Conservation (phyloP, 768 basidiomycete genomes). For the Phlebiopsis gigantea region DNA sequence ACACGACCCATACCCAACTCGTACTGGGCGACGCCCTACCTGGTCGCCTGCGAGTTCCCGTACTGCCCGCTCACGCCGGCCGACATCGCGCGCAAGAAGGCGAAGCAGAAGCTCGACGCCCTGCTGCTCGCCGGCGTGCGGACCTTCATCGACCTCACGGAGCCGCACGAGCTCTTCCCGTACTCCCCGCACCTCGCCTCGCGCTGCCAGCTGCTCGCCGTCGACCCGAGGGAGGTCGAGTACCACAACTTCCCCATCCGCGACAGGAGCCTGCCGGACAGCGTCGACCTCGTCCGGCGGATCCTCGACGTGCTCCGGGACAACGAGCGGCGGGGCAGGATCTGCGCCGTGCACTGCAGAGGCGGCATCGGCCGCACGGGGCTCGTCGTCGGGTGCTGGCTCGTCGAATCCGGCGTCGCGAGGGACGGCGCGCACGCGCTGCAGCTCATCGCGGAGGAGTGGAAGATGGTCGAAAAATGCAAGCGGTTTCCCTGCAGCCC, state of each 20-base stretch:
- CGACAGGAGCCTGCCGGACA: slow-evolving; percentile 63
- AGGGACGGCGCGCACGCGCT: slow-evolving; percentile 62
- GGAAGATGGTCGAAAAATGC: slow-evolving; percentile 76
- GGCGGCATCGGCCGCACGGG: slow-evolving; percentile 72
- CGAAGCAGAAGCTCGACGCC: slow-evolving; percentile 66
- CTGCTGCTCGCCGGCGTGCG: slow-evolving; percentile 68
- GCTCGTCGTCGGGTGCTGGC: slow-evolving; percentile 68
- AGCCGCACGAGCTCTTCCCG: slow-evolving; percentile 66
- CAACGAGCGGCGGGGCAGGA: slow-evolving; percentile 52
- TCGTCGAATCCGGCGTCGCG: slow-evolving; percentile 61
- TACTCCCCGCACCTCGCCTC: slow-evolving; percentile 52
- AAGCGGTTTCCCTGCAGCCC: slow-evolving; percentile 70
- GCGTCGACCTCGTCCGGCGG: slow-evolving; percentile 48
- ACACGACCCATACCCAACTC: slow-evolving; percentile 75
- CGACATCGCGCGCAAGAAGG: slow-evolving; percentile 25
- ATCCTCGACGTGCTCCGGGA: slow-evolving; percentile 57
- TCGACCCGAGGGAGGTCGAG: slow-evolving; percentile 51
- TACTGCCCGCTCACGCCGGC: slow-evolving; percentile 36
- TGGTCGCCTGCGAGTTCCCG: slow-evolving; percentile 80
- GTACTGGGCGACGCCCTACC: slow-evolving; percentile 71
- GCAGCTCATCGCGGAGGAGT: slow-evolving; percentile 57
- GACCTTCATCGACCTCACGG: slow-evolving; percentile 84
- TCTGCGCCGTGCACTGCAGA: slow-evolving; percentile 73
- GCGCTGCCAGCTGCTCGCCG: slow-evolving; percentile 50
- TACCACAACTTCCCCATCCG: slow-evolving; percentile 79